These are phyloP conservation scores for Moesziomyces parantarcticus DNA, from an alignment of 1,284 basidiomycete genomes.

Conservation along the genomic window DNA sequence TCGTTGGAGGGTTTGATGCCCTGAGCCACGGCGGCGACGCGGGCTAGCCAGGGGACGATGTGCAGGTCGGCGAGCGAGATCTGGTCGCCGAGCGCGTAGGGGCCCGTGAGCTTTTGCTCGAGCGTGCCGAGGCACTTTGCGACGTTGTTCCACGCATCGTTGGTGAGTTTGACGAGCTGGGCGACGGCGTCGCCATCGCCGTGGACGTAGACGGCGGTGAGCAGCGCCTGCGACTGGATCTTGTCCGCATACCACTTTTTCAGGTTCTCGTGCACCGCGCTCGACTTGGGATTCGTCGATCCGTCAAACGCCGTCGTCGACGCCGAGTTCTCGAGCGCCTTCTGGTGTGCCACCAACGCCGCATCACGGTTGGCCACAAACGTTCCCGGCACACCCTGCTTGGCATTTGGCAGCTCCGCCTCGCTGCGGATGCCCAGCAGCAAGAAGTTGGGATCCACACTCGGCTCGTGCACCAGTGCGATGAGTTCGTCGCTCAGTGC, in stretches of 20 bases:
- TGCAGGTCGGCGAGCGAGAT: slow-evolving; percentile 83
- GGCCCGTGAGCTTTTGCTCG: slow-evolving; percentile 77
- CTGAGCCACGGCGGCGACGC: slow-evolving; percentile 51
- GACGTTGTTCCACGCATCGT: slow-evolving; percentile 71
- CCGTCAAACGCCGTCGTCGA: slow-evolving; percentile 73
- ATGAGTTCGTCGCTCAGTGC: slow-evolving; percentile 75
- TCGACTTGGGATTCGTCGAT: slow-evolving; percentile 64
- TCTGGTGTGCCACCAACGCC: slow-evolving; percentile 73
- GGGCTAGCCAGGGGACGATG: slow-evolving; percentile 79
- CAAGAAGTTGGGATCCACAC: slow-evolving; percentile 71
- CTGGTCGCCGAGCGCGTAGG: slow-evolving; percentile 79
- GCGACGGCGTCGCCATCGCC: slow-evolving; percentile 9
- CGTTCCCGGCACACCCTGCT: slow-evolving; percentile 64
- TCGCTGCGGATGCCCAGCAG: slow-evolving; percentile 65
- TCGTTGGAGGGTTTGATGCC: slow-evolving; percentile 4
- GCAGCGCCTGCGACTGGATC: slow-evolving; percentile 64
- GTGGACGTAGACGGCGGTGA: slow-evolving; percentile 67
- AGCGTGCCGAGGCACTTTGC: slow-evolving; percentile 71
- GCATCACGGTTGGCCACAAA: slow-evolving; percentile 70
- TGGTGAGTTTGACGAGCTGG: slow-evolving; percentile 68
- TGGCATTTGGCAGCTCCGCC: slow-evolving; percentile 67
- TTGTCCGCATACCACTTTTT: slow-evolving; percentile 70
- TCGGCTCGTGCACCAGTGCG: slow-evolving; percentile 73
- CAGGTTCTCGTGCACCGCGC: slow-evolving; percentile 35
- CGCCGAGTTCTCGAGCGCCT: slow-evolving; percentile 72